phyloP scores from a whole-genome alignment of 1,139 yeast genomes.

The Kurtzmaniella quercitrusa region DNA sequence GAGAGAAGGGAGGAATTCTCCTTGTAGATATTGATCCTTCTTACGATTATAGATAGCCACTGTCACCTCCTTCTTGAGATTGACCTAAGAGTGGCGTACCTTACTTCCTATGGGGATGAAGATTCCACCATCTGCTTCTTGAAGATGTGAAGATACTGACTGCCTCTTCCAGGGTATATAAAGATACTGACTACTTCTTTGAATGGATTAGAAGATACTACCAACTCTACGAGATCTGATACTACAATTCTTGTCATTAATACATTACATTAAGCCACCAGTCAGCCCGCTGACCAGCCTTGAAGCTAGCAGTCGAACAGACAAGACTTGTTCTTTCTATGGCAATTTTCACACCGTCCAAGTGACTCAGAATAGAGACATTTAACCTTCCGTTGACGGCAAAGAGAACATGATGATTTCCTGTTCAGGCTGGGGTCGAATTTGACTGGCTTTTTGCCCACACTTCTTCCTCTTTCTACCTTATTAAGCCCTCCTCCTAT shows the following conservation, averaged over 20 bases:
- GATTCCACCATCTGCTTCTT: no score
- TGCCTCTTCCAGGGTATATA: no score
- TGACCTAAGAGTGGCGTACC: no score
- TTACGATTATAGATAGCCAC: no score
- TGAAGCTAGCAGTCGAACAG: conserved; percentile 17
- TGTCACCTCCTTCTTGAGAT: no score
- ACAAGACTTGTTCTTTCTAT: conserved; percentile 32
- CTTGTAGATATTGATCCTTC: no score
- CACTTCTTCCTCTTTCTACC: background rate
- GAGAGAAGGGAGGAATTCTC: no score
- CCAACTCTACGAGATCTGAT: no score
- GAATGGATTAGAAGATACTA: no score
- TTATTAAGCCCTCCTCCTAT: background rate
- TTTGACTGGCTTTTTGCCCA: conserved; percentile 2
- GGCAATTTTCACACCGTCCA: conserved; percentile 35
- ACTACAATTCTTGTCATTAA: background rate
- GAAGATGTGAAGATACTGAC: no score
- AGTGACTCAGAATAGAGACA: conserved; percentile 27
- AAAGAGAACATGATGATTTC: conserved; percentile 32
- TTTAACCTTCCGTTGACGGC: conserved; percentile 37
- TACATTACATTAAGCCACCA: background rate
- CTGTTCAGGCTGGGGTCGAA: conserved; percentile 14
- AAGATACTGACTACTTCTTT: no score
- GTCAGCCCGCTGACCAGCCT: conserved; percentile 3
- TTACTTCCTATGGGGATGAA: no score